Base-by-base conservation (phyloP, 169 alveolate species). In the Blepharisma undulans region DNA sequence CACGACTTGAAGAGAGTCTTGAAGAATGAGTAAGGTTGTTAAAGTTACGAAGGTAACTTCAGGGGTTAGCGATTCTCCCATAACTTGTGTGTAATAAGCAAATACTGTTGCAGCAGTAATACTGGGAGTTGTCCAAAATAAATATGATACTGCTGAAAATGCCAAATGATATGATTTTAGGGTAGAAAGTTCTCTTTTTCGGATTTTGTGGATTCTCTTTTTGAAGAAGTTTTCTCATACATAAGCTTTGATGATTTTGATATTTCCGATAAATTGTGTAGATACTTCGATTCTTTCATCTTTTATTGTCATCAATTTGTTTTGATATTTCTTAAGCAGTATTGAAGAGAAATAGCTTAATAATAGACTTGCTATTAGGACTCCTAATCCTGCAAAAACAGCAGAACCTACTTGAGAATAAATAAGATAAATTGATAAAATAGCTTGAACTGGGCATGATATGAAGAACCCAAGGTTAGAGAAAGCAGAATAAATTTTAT, bases 221-320 rank as follows among this genome's bases (percentile, higher is more conserved):
- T 19, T n/a, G 22, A 86, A 27, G 22, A n/a, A 61, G 25, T 60
- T 30, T 33, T 86, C 91, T 66, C 91, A 86, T 21, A 19, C 29
- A 14, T 86, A 86, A 71, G 72, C 29, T 72, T 86, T 86, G 84
- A 86, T 30, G 29, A 86, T 72, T 32, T 72, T 86, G 48, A 86
- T 86, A 19, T 86, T 27, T 19, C 18, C 29, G n/a, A 86, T 0
- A 14, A 86, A 85, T 86, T 86, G 84, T 10, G 59, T 34, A n/a
- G 72, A 71, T 6, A 19, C 10, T 48, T 72, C 72, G 5, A 86
- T 36, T 27, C 84, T 27, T 60, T 86, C 66, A 33, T 86, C 91
- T 27, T 36, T 60, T 21, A 86, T 61, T 10, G 61, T 10, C 80
- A 86, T 60, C 60, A 66, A 14, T 19, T 72, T 25, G 7, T 48